These are phyloP conservation scores for Pisolithus microcarpus DNA, from an alignment of 768 basidiomycete genomes.

Conservation along the genomic window DNA sequence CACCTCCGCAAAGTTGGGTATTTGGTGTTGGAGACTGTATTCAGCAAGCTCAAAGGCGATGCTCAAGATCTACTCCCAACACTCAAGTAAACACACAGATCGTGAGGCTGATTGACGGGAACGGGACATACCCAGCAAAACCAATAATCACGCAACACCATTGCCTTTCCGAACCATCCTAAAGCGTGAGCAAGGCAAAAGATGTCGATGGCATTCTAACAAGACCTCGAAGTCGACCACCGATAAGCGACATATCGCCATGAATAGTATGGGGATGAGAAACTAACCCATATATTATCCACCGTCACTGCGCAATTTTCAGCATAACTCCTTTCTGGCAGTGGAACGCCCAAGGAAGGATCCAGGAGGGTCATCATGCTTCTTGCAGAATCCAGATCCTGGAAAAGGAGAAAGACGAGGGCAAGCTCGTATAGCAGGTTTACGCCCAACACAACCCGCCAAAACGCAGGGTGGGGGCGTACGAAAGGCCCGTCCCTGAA, in stretches of 20 bases:
- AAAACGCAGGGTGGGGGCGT: constrained; percentile 82
- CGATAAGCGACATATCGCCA: constrained; percentile 1
- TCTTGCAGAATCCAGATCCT: constrained; percentile 72
- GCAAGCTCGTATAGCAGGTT: constrained; percentile 80
- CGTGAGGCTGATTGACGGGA: constrained; percentile 1
- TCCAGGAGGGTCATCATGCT: constrained; percentile 77
- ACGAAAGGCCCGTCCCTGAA: constrained; percentile 88
- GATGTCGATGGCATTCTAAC: constrained; percentile 72
- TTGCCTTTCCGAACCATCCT: constrained; percentile 89
- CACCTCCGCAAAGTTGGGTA: constrained; percentile 86
- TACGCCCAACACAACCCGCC: constrained; percentile 71
- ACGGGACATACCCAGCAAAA: constrained; percentile 71
- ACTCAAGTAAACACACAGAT: constrained; percentile 6
- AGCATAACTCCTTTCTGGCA: constrained; percentile 83
- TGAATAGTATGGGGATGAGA: neutral
- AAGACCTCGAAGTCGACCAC: neutral
- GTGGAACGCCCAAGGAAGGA: constrained; percentile 56
- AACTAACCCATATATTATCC: constrained; percentile 58
- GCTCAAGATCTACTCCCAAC: constrained; percentile 59
- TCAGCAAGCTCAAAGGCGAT: constrained; percentile 85
- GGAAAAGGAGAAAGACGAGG: constrained; percentile 80
- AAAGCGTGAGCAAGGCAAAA: constrained; percentile 82
- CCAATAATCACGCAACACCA: constrained; percentile 89
- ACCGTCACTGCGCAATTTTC: constrained; percentile 67
- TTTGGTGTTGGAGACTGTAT: constrained; percentile 80